Percentiles rank a stretch among this genome's conserved stretches.
Conservation (phyloP, 1,284 basidiomycete genomes). For the Stereum hirsutum region DNA sequence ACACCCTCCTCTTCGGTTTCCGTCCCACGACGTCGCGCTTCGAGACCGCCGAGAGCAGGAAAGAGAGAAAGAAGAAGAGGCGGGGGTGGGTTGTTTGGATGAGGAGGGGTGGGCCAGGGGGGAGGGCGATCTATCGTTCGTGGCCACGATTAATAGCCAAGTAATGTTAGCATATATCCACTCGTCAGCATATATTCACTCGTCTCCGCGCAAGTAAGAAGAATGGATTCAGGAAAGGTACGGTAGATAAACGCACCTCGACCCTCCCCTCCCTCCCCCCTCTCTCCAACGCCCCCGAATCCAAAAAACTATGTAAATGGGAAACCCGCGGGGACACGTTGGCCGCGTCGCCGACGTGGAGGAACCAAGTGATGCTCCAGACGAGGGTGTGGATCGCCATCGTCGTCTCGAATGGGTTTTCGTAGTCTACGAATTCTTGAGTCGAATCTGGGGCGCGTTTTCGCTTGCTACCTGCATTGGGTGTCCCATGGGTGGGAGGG, state of each 20-base stretch:
- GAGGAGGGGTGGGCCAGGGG: constrained; percentile 32
- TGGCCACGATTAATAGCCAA: background rate
- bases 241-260: constrained; percentile 25
- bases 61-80: constrained; percentile 50
- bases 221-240: constrained; percentile 3
- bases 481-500: background rate
- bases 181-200: background rate
- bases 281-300: constrained; percentile 43
- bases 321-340: constrained; percentile 38
- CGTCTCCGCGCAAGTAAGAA: background rate
- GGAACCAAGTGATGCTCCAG: constrained; percentile 47
- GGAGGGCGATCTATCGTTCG: constrained; percentile 22
- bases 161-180: no score
- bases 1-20: constrained; percentile 61
- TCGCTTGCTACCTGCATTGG: background rate
- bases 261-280: constrained; percentile 43
- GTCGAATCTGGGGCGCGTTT: background rate
- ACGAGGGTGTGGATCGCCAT: constrained; percentile 46
- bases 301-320: constrained; percentile 52
- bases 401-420: constrained; percentile 30
- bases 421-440: constrained; percentile 23
- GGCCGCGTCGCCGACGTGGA: constrained; percentile 39
- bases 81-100: constrained; percentile 61
- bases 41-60: constrained; percentile 52
- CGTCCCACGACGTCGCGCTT: constrained; percentile 66